Evolutionary conservation across 306 rosid species (phyloP).

Genomic region (Trichosanthes truncata): DNA sequence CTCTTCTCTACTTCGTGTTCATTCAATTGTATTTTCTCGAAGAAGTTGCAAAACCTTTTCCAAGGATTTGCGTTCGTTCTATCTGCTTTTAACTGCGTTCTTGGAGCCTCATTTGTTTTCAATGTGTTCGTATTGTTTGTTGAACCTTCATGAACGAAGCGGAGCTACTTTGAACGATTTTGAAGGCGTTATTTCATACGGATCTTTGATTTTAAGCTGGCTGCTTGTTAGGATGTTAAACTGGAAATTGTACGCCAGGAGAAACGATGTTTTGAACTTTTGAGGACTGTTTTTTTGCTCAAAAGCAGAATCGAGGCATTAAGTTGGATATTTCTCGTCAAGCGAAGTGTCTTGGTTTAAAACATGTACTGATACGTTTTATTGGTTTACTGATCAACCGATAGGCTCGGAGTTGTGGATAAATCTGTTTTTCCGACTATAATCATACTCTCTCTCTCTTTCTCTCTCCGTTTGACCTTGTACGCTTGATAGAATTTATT

Average conservation of each 20-base stretch:
- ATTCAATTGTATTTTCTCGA: neutral
- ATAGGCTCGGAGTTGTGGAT: neutral
- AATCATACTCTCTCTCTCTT: neutral
- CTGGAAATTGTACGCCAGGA: neutral
- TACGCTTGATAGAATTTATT: neutral
- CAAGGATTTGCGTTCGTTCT: neutral
- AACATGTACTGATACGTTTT: neutral
- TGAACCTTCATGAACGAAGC: neutral
- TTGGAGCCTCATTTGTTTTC: neutral
- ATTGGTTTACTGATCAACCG: neutral
- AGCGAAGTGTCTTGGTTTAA: neutral
- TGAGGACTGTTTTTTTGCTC: neutral
- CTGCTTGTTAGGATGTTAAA: neutral
- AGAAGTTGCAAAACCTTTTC: neutral
- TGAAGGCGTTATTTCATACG: neutral
- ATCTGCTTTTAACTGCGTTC: neutral
- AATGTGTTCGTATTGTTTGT: neutral
- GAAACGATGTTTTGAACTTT: neutral
- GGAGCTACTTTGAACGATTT: neutral
- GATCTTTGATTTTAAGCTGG: neutral
- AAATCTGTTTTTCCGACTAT: neutral
- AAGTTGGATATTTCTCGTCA: neutral
- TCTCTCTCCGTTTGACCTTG: too few relatives aligned
- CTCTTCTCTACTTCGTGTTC: neutral
- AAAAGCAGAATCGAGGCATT: neutral